Evolutionary conservation across 1,284 basidiomycete genomes (phyloP).

Genomic region (Vanrija humicola): DNA sequence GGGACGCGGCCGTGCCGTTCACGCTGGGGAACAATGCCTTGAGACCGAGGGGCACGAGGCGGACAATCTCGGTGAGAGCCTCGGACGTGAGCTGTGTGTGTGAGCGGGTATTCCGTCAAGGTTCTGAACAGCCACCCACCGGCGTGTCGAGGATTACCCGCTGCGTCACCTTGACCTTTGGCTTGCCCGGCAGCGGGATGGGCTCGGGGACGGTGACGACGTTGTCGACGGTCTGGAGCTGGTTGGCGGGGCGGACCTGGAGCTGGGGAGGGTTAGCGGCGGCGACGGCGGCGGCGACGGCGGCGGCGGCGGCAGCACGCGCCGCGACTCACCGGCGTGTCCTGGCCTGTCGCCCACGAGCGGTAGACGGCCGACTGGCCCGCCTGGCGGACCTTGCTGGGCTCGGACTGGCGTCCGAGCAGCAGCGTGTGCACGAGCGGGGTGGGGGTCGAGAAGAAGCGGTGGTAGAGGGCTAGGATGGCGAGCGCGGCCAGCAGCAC

Average conservation of each 20-base stretch:
- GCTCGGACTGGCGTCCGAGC: constrained; percentile 47
- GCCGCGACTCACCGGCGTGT: constrained; percentile 37
- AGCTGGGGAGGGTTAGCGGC: constrained; percentile 24
- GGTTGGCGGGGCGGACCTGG: constrained; percentile 40
- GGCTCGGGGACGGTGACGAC: constrained; percentile 19
- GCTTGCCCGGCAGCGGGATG: constrained; percentile 10
- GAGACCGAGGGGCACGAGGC: constrained; percentile 35
- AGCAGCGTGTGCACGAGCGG: constrained; percentile 48
- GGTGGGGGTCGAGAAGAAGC: constrained; percentile 33
- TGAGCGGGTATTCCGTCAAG: neutral
- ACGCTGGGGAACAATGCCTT: constrained; percentile 34
- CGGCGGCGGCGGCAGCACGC: neutral
- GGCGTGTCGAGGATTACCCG: constrained; percentile 39
- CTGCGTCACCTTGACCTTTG: constrained; percentile 6
- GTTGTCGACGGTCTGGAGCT: constrained; percentile 40
- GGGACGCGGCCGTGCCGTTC: constrained; percentile 5
- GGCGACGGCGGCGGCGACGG: neutral
- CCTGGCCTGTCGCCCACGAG: constrained; percentile 47
- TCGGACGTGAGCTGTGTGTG: constrained; percentile 19
- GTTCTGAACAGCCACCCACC: constrained; percentile 16
- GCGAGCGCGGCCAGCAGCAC: constrained; percentile 33
- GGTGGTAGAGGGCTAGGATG: constrained; percentile 34
- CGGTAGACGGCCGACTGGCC: constrained; percentile 45
- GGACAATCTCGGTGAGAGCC: constrained; percentile 33
- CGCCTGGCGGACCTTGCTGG: constrained; percentile 35